Evolutionary conservation across 371 early-diverging fungal species (phyloP), one percentile per base, ranked within the genome.

Genomic region (Amoeboaphelidium protococcarum): DNA sequence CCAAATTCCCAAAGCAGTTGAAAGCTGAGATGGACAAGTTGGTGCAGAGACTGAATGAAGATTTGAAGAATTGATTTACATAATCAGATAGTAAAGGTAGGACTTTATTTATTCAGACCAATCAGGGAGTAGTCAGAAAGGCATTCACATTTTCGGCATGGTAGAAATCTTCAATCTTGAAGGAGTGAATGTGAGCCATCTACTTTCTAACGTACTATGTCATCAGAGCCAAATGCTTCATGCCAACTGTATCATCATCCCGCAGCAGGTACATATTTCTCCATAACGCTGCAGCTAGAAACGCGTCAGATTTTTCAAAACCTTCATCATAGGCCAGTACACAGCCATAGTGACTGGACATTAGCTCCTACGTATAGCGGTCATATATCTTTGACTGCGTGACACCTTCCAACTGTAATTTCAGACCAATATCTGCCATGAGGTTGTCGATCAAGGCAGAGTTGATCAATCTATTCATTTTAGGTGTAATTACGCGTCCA

Each of bases 311-410:
- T 52, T 75, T 71, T 52, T 74, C 75, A 63, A 91, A 72, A 25
- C 87, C 90, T 59, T 90, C 90, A 54, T 94, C 92, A 52, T 85
- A 82, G 4, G 90, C 82, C 55, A 89, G 65, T 1, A 80, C 76
- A 23, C 78, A 76, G 46, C 94, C 94, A 50, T 84, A 79, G 60
- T 81, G 88, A 52, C 74, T 73, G 12, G 77, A 73, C 47, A 87
- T 61, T 3, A 86, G 61, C 47, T 85, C 82, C 47, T 76, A 74
- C 50, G 83, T 65, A 47, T 74, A 74, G 43, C 72, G 73, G 23
- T 64, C 73, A 48, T 81, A 71, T 45, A 84, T 70, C 22, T 71
- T 62, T 44, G 72, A 70, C 13, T 73, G 71, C 21, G 64, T 67
- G 46, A n/a, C n/a, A 83, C 68, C 67, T 78, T 58, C 12, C 23